Evolutionary conservation across 2,329 filamentous ascomycete genomes (phyloP), one percentile per base, ranked within the genome.

Genomic region (Alternaria angustiovoidea): DNA sequence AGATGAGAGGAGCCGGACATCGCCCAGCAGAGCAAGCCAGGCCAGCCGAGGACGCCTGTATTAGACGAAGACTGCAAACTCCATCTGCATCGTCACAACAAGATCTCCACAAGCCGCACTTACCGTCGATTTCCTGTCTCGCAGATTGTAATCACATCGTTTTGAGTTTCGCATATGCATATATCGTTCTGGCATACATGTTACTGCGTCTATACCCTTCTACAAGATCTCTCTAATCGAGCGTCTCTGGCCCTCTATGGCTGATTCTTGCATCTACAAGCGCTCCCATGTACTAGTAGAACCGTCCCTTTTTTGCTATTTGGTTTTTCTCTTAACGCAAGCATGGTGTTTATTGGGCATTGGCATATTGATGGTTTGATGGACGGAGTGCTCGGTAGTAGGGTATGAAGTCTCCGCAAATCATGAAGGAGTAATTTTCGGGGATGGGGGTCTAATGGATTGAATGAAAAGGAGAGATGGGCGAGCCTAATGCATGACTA

Each of bases 1-100:
- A 57, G 77, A 79, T 44, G 77, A 79, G 66, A 61, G 76, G 46
- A 79, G 77, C 49, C 66, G 76, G 38, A 78, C 77, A 11, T 75
- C 72, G 18, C 76, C 76, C 0, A 78, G 75, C 47, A 56, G 77
- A 26, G 77, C 76, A 8, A 79, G 77, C 46, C 75, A 78, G 56
- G 67, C 73, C 7, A 74, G 71, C 54, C 66, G 72, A 34, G 71
- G 72, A n/a, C 55, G 67, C 20, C 54, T 71, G 24, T 69, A 64
- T 43, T 70, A 65, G 57, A 65, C 26, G 51, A 52, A 41, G 39
- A 39, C 14, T 46, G 14, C 34, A 46, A n/a, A n/a, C 32, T 20
- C 24, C 24, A 9, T n/a, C 5, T 9, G 11, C 28, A 42, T 28
- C 43, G n/a, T 51, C 26, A 5, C 4, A 28, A 18, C 28, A 34